Evolutionary conservation across 305 asterid species (phyloP).

Genomic region (Withania somnifera): DNA sequence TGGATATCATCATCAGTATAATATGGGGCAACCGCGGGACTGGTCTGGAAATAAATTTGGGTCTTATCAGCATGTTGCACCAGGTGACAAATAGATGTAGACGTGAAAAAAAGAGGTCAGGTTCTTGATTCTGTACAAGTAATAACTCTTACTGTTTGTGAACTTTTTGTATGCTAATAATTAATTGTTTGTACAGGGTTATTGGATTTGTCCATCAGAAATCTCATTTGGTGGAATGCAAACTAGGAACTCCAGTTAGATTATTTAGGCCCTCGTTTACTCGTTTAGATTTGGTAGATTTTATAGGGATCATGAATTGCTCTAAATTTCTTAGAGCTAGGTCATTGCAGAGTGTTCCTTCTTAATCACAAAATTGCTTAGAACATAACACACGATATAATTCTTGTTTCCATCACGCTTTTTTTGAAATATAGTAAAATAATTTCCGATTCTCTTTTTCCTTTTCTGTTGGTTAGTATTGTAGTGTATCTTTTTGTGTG

Average conservation of each 20-base stretch:
- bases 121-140: not conserved
- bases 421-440: not conserved
- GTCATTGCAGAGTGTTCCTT: not conserved
- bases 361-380: not conserved
- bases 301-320: not conserved
- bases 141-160: not conserved
- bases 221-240: conserved; percentile 3
- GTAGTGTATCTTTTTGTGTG: not conserved
- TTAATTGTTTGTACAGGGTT: not conserved
- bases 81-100: conserved; percentile 11
- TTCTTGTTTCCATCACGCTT: not conserved
- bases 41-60: conserved; percentile 38
- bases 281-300: not conserved
- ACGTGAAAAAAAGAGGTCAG: not conserved
- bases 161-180: not conserved
- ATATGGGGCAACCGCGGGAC: conserved; percentile 25
- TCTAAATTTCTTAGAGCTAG: not conserved
- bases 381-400: not conserved
- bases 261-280: not conserved
- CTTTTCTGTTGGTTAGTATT: not conserved
- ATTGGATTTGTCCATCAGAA: not conserved
- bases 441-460: not conserved
- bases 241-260: not conserved
- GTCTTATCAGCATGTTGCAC: conserved; percentile 23
- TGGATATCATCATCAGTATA: too few species aligned